Evolutionary conservation across 2,329 filamentous ascomycete genomes (phyloP).

Genomic region (Aureobasidium sp.): DNA sequence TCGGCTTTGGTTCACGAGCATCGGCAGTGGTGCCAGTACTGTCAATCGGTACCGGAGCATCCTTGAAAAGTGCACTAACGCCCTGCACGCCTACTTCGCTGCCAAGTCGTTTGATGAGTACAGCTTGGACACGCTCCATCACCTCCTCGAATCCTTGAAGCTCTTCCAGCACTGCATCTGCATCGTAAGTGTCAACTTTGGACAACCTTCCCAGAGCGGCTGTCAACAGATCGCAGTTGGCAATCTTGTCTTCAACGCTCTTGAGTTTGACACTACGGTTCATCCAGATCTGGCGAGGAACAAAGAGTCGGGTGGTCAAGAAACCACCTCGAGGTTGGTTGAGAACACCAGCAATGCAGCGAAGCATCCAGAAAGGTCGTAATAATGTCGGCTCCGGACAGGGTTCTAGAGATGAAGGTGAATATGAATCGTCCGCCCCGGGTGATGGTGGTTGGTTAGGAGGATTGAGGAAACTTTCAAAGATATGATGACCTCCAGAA

Average conservation of each 20-base stretch:
- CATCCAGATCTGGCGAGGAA: constrained; percentile 86
- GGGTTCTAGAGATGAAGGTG: constrained; percentile 74
- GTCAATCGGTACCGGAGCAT: constrained; percentile 34
- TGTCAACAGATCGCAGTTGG: constrained; percentile 83
- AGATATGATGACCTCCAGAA: constrained; percentile 65
- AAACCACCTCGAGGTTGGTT: constrained; percentile 88
- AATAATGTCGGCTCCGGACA: constrained; percentile 83
- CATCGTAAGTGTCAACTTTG: constrained; percentile 78
- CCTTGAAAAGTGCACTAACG: constrained; percentile 64
- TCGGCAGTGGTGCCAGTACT: constrained; percentile 24
- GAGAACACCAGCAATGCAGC: constrained; percentile 84
- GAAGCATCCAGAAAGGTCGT: constrained; percentile 97
- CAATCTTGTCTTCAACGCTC: constrained; percentile 84
- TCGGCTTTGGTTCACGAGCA: constrained; percentile 36
- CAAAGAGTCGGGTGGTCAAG: constrained; percentile 80
- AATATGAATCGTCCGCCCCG: constrained; percentile 36
- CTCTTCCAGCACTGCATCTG: constrained; percentile 84
- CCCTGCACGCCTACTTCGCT: constrained; percentile 81
- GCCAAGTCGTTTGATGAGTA: constrained; percentile 76
- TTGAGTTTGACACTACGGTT: constrained; percentile 91
- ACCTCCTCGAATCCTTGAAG: constrained; percentile 83
- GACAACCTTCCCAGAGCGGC: constrained; percentile 65
- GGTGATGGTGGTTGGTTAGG: constrained; percentile 22
- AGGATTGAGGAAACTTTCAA: constrained; percentile 48
- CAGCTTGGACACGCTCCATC: constrained; percentile 73